Evolutionary conservation across 257 asterid species (phyloP).

Genomic region (Fraxinus quadrangulata): DNA sequence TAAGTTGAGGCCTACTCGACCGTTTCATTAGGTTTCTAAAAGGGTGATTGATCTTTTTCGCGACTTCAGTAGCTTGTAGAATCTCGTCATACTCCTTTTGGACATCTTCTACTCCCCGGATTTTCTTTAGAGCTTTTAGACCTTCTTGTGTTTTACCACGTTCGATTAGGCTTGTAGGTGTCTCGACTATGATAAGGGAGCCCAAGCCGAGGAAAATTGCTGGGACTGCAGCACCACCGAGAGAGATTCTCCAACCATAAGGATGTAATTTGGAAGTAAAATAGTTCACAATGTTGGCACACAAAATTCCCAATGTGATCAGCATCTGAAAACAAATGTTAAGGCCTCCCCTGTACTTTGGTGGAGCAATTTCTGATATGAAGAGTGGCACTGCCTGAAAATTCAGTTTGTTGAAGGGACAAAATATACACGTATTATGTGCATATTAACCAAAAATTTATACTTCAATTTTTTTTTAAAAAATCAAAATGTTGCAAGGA

Average conservation of each 20-base stretch:
- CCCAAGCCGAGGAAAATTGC: constrained; percentile 56
- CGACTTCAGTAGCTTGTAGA: constrained; percentile 31
- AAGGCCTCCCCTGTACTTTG: constrained; percentile 46
- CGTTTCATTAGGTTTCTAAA: constrained; percentile 34
- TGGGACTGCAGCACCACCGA: constrained; percentile 52
- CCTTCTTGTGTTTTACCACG: constrained; percentile 39
- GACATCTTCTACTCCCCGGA: constrained; percentile 44
- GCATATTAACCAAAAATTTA: no score
- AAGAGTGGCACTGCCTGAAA: constrained; percentile 59
- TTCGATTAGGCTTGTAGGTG: constrained; percentile 61
- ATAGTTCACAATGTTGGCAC: constrained; percentile 46
- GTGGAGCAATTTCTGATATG: constrained; percentile 62
- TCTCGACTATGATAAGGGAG: constrained; percentile 48
- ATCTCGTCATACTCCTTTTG: constrained; percentile 44
- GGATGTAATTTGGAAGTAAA: constrained; percentile 28
- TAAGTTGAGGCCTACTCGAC: constrained; percentile 34
- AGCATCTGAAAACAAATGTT: constrained; percentile 50
- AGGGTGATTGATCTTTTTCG: constrained; percentile 36
- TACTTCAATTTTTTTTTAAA: no score
- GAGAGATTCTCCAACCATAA: constrained; percentile 53
- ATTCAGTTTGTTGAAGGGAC: no score
- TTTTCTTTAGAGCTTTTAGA: constrained; percentile 27
- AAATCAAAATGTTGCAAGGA: no score
- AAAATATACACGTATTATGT: no score
- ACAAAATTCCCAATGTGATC: constrained; percentile 50